Evolutionary conservation across 768 basidiomycete species (phyloP).

Genomic region (Lactifluus rugatus): DNA sequence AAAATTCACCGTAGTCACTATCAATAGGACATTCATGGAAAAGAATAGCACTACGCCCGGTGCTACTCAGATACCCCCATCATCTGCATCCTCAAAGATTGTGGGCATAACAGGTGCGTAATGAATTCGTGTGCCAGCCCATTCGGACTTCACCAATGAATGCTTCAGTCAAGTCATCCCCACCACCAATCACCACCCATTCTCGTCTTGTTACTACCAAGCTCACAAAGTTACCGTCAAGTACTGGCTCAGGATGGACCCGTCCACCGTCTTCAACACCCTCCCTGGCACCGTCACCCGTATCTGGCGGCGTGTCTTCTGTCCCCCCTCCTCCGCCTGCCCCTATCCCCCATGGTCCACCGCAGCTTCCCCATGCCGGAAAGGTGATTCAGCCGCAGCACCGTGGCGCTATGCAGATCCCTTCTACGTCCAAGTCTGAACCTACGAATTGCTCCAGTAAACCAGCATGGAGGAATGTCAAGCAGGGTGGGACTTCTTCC

Average conservation of each 20-base stretch:
- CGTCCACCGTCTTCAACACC: constrained; percentile 67
- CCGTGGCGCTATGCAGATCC: constrained; percentile 28
- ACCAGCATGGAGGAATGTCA: constrained; percentile 66
- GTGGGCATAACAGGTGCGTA: constrained; percentile 45
- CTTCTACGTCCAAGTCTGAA: constrained; percentile 26
- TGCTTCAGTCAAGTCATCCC: constrained; percentile 44
- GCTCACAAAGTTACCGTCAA: constrained; percentile 57
- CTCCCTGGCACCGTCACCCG: constrained; percentile 42
- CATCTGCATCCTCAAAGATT: constrained; percentile 38
- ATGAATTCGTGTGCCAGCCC: background rate
- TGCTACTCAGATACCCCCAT: constrained; percentile 35
- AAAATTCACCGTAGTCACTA: constrained; percentile 81
- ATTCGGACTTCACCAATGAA: background rate
- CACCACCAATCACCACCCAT: constrained; percentile 48
- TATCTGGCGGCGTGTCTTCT: constrained; percentile 31
- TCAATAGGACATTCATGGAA: constrained; percentile 95
- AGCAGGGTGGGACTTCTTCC: constrained; percentile 24
- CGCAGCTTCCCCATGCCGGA: constrained; percentile 46
- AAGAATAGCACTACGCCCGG: constrained; percentile 63
- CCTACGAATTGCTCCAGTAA: constrained; percentile 27
- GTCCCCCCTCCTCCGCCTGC: constrained; percentile 25
- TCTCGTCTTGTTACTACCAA: constrained; percentile 83
- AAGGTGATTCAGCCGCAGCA: constrained; percentile 66
- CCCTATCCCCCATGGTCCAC: constrained; percentile 26
- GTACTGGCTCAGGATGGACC: constrained; percentile 64